Conservation (phyloP, 1,139 yeast genomes). For the Magnusiomyces tetraspermus region DNA sequence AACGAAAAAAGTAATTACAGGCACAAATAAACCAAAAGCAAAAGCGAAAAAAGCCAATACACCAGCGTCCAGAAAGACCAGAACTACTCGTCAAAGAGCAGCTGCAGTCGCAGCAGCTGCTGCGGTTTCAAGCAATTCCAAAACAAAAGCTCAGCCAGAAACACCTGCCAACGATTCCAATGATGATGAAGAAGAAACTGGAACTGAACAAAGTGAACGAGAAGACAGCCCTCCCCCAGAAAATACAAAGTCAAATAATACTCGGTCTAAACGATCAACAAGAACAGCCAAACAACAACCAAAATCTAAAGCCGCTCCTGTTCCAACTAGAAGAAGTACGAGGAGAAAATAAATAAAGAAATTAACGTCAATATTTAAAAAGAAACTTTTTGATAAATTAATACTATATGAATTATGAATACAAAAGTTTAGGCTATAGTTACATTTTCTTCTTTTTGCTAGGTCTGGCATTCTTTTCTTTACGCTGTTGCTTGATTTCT, state of each 20-base stretch:
- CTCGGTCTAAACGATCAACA: constrained; percentile 14
- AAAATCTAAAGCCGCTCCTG: constrained; percentile 11
- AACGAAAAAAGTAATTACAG: neutral
- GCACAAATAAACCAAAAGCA: constrained; percentile 8
- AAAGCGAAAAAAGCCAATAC: constrained; percentile 10
- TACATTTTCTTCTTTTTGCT: constrained; percentile 34
- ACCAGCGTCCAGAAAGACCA: constrained; percentile 7
- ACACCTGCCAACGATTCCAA: neutral
- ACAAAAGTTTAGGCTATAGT: neutral
- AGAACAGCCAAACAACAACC: constrained; percentile 12
- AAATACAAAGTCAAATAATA: constrained; percentile 10
- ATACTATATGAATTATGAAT: neutral
- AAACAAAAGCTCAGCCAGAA: neutral
- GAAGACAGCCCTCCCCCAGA: constrained; percentile 11
- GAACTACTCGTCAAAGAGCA: constrained; percentile 13
- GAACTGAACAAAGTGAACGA: constrained; percentile 14
- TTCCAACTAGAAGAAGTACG: constrained; percentile 16
- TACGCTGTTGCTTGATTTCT: constrained; percentile 55
- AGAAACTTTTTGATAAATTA: neutral
- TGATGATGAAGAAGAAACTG: constrained; percentile 14
- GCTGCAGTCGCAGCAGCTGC: constrained; percentile 13
- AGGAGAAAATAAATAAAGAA: constrained; percentile 18
- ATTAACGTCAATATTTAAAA: neutral
- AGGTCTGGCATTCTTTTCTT: constrained; percentile 87
- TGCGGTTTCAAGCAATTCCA: constrained; percentile 3